A percentile compares a stretch with the other conserved stretches of the same genome.
phyloP scores from a whole-genome alignment of 1,284 basidiomycete species.

The Trametes pubescens region DNA sequence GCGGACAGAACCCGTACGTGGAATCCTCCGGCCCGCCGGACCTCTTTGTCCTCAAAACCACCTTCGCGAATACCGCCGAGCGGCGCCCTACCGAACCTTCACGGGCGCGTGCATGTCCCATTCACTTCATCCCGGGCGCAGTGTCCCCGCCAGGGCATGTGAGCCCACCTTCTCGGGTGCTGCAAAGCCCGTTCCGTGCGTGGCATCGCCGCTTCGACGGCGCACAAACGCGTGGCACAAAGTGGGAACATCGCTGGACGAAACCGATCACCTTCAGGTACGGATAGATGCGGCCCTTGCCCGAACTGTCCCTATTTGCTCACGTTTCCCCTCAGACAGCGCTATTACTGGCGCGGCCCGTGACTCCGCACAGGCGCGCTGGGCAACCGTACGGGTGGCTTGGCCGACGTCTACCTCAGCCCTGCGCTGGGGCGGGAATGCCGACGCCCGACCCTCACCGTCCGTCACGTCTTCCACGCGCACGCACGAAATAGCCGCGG shows the following conservation, averaged over 20 bases:
- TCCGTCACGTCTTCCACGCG: background rate
- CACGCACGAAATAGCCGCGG: constrained; percentile 10
- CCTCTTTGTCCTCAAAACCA: background rate
- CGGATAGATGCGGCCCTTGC: constrained; percentile 20
- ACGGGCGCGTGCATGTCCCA: background rate
- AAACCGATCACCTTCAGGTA: constrained; percentile 17
- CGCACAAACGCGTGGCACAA: constrained; percentile 7
- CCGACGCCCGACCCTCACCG: background rate
- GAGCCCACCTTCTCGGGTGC: background rate
- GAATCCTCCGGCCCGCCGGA: background rate
- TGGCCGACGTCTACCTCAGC: background rate
- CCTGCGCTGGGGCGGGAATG: background rate
- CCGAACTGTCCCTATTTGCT: background rate
- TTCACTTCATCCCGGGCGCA: background rate
- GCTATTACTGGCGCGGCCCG: background rate
- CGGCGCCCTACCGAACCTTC: constrained; percentile 3
- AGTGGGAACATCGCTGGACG: constrained; percentile 7
- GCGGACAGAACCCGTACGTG: background rate
- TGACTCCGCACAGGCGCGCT: background rate
- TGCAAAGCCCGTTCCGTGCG: background rate
- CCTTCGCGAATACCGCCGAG: constrained; percentile 6
- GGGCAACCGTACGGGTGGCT: background rate
- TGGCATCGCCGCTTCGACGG: constrained; percentile 7
- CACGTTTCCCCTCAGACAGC: constrained; percentile 4
- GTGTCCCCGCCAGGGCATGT: constrained; percentile 8